These are phyloP conservation scores for Salix brachista DNA, from an alignment of 345 rosid species.

Conservation along the genomic window DNA sequence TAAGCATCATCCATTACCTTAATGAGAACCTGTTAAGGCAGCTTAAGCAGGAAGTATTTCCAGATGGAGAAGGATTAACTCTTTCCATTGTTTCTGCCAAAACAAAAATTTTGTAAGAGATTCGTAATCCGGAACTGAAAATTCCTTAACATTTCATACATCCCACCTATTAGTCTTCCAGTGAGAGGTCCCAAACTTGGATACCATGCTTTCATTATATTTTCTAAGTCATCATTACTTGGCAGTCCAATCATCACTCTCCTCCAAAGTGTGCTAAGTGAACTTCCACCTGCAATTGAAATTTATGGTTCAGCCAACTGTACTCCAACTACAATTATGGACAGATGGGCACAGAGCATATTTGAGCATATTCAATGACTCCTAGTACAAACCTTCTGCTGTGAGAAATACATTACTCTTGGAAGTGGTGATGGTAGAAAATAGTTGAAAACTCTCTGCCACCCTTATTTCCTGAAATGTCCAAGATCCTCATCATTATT, in stretches of 20 bases:
- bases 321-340: not conserved
- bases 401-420: slow-evolving; percentile 41
- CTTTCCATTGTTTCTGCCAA: slow-evolving; percentile 64
- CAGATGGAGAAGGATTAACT: slow-evolving; percentile 40
- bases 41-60: slow-evolving; percentile 32
- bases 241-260: slow-evolving; percentile 73
- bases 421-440: slow-evolving; percentile 73
- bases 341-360: not conserved
- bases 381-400: slow-evolving; percentile 45
- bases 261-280: slow-evolving; percentile 72
- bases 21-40: slow-evolving; percentile 57
- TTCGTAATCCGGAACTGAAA: slow-evolving; percentile 9
- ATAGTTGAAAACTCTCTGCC: slow-evolving; percentile 75
- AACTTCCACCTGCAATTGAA: slow-evolving; percentile 51
- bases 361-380: not conserved
- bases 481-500: not conserved
- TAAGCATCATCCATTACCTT: slow-evolving; percentile 40
- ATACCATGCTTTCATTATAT: slow-evolving; percentile 59
- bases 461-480: slow-evolving; percentile 69
- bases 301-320: not conserved
- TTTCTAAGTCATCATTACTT: slow-evolving; percentile 52
- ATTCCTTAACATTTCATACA: slow-evolving; percentile 4
- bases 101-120: slow-evolving; percentile 13
- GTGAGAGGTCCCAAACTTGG: slow-evolving; percentile 59
- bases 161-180: slow-evolving; percentile 67